phyloP scores from a whole-genome alignment of 176 grass and related monocot genomes.

The Bonia amplexicaulis region DNA sequence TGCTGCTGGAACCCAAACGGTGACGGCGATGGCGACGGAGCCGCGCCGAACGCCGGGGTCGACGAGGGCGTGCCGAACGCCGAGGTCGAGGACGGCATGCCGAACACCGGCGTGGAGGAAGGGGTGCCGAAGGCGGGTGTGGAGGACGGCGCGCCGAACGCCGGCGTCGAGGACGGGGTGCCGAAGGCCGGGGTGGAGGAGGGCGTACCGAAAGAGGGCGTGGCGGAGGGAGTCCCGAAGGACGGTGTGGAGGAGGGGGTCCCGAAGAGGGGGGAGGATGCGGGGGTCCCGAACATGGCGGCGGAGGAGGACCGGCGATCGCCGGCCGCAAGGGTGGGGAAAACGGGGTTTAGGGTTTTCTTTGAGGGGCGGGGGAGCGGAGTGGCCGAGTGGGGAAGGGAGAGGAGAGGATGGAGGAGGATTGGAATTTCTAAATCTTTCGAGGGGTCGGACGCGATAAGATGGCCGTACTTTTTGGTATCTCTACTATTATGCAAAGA shows the following conservation, averaged over 20 bases:
- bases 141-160: slow-evolving; percentile 16
- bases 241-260: slow-evolving; percentile 2
- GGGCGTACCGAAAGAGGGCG: slow-evolving; percentile 23
- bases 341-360: slow-evolving; percentile 29
- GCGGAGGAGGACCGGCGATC: not conserved
- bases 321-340: slow-evolving; percentile 18
- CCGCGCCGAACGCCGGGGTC: slow-evolving; percentile 32
- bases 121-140: slow-evolving; percentile 18
- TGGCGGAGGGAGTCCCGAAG: not conserved
- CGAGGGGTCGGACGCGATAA: no score
- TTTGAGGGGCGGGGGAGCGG: no score
- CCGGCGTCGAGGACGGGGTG: not conserved
- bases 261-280: not conserved
- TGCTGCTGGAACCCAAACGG: slow-evolving; percentile 58
- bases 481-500: no score
- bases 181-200: slow-evolving; percentile 27
- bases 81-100: slow-evolving; percentile 22
- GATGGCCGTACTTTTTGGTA: no score
- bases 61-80: slow-evolving; percentile 43
- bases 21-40: slow-evolving; percentile 20
- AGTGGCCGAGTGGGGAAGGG: not conserved
- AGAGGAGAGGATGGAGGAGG: no score
- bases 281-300: slow-evolving; percentile 32
- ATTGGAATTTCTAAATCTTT: no score
- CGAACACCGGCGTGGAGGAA: slow-evolving; percentile 31